These are phyloP conservation scores for Aspergillus floridensis DNA, from an alignment of 2,329 filamentous ascomycete species.

Conservation along the genomic window DNA sequence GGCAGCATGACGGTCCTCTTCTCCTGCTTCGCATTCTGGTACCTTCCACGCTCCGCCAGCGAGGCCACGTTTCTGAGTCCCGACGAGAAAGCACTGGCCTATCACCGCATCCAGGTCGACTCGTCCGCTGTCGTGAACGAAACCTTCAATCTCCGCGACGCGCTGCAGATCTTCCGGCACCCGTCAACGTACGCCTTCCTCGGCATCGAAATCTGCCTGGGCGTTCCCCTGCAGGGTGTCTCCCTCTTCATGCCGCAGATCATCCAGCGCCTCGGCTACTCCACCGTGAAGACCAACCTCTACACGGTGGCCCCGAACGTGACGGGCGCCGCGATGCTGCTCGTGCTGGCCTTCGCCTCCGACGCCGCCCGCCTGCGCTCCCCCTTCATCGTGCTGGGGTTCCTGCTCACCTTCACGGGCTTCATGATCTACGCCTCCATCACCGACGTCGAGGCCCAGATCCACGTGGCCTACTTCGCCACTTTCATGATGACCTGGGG, in stretches of 20 bases:
- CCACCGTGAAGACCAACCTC: slow-evolving; percentile 67
- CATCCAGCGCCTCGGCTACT: slow-evolving; percentile 52
- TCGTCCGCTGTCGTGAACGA: slow-evolving; percentile 64
- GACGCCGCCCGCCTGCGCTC: slow-evolving; percentile 66
- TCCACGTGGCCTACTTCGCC: slow-evolving; percentile 70
- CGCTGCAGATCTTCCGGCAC: slow-evolving; percentile 54
- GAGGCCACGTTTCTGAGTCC: slow-evolving; percentile 64
- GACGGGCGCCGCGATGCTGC: slow-evolving; percentile 67
- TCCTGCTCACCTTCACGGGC: slow-evolving; percentile 70
- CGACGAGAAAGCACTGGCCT: slow-evolving; percentile 66
- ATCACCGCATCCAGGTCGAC: slow-evolving; percentile 72
- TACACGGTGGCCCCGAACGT: slow-evolving; percentile 81
- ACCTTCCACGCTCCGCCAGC: slow-evolving; percentile 63
- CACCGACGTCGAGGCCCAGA: slow-evolving; percentile 56
- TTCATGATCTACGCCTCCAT: slow-evolving; percentile 77
- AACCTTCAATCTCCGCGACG: slow-evolving; percentile 52
- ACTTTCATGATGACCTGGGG: slow-evolving; percentile 84
- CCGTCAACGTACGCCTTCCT: slow-evolving; percentile 56
- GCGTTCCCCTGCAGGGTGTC: slow-evolving; percentile 58
- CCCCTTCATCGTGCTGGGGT: slow-evolving; percentile 72
- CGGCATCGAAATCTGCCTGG: slow-evolving; percentile 58
- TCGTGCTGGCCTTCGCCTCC: slow-evolving; percentile 69
- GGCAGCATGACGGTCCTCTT: slow-evolving; percentile 60
- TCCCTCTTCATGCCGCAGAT: slow-evolving; percentile 60
- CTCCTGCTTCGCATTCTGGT: slow-evolving; percentile 64